Evolutionary conservation across 164 flowering plant genomes (phyloP).

Genomic region (Akebia trifoliata): DNA sequence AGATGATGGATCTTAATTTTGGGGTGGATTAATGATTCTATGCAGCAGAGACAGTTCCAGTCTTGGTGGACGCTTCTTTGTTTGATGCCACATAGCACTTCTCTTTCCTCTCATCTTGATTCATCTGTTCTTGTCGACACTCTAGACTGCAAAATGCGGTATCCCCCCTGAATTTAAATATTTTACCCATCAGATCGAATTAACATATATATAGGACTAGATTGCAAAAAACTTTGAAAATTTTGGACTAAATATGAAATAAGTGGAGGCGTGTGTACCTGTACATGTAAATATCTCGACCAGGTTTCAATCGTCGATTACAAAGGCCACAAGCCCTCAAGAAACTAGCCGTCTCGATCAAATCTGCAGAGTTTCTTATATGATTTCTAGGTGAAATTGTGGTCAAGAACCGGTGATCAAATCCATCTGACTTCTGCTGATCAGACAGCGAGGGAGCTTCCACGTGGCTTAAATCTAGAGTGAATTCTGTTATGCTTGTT

Average conservation of each 20-base stretch:
- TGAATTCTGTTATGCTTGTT: constrained; percentile 61
- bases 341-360: constrained; percentile 38
- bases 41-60: too few relatives aligned
- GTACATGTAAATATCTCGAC: constrained; percentile 75
- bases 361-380: constrained; percentile 32
- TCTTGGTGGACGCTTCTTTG: constrained; percentile 8
- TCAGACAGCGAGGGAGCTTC: constrained; percentile 16
- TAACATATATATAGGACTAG: background rate
- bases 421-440: constrained; percentile 9
- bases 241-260: too few relatives aligned
- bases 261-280: too few relatives aligned
- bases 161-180: constrained; percentile 37
- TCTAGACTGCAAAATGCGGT: constrained; percentile 50
- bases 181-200: background rate
- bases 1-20: too few relatives aligned
- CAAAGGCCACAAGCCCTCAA: constrained; percentile 58
- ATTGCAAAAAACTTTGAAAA: background rate
- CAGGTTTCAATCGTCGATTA: constrained; percentile 52
- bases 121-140: constrained; percentile 48
- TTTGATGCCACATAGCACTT: constrained; percentile 17
- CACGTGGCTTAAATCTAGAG: constrained; percentile 33
- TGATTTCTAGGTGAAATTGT: constrained; percentile 29
- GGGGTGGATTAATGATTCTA: too few relatives aligned
- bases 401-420: constrained; percentile 24
- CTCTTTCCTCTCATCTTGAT: constrained; percentile 40